These are phyloP conservation scores for Ensete glaucum DNA, from an alignment of 176 grass and related monocot genomes.

Conservation along the genomic window DNA sequence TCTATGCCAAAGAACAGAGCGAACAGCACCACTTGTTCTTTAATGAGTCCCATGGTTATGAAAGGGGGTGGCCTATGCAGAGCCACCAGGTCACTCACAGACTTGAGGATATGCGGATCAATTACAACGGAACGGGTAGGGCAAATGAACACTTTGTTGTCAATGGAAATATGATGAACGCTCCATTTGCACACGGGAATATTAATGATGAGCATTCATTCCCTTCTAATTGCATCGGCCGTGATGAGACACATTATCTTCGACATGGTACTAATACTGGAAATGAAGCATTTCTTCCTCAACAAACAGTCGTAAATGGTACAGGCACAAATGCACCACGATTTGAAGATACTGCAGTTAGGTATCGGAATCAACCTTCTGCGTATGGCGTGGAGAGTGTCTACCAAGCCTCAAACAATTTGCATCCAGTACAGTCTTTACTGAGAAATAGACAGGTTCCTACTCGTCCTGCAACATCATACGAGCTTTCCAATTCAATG, in stretches of 20 bases:
- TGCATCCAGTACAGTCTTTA: slow-evolving; percentile 57
- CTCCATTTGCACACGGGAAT: slow-evolving; percentile 40
- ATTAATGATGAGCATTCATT: slow-evolving; percentile 47
- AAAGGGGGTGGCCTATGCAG: slow-evolving; percentile 41
- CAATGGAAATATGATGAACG: slow-evolving; percentile 44
- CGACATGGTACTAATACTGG: slow-evolving; percentile 30
- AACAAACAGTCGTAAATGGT: slow-evolving; percentile 34
- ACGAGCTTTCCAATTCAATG: slow-evolving; percentile 36
- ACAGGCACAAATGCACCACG: slow-evolving; percentile 31
- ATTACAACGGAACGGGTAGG: slow-evolving; percentile 38
- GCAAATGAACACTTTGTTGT: slow-evolving; percentile 38
- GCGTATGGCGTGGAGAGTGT: slow-evolving; percentile 54
- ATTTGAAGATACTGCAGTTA: slow-evolving; percentile 38
- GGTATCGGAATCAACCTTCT: slow-evolving; percentile 51
- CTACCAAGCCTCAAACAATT: slow-evolving; percentile 77
- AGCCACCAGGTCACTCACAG: slow-evolving; percentile 45
- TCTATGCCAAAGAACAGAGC: slow-evolving; percentile 47
- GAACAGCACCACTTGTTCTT: slow-evolving; percentile 39
- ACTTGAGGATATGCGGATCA: slow-evolving; percentile 46
- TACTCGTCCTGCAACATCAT: slow-evolving; percentile 34
- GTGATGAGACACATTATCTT: slow-evolving; percentile 50
- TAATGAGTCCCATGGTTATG: slow-evolving; percentile 54
- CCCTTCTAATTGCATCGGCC: slow-evolving; percentile 33
- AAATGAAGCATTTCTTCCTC: slow-evolving; percentile 59
- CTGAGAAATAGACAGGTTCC: slow-evolving; percentile 47